These are phyloP conservation scores for Rhodotorula paludigena DNA, from an alignment of 768 basidiomycete genomes.

Conservation along the genomic window DNA sequence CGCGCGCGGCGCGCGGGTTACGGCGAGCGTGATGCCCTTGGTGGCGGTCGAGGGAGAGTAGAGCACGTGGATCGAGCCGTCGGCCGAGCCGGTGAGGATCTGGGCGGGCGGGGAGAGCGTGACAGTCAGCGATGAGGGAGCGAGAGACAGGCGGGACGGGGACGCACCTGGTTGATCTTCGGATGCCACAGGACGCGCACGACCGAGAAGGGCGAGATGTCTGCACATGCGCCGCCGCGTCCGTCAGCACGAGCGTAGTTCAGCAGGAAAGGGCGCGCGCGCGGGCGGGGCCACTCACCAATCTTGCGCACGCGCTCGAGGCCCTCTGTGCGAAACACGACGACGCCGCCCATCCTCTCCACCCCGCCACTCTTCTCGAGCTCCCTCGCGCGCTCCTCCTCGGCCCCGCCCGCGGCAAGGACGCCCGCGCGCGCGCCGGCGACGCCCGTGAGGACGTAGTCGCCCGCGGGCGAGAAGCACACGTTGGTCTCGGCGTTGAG, in stretches of 20 bases:
- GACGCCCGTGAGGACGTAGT: constrained; percentile 73
- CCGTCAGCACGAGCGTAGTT: too few species aligned
- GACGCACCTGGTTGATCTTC: constrained; percentile 87
- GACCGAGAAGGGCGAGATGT: constrained; percentile 52
- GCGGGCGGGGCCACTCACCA: not conserved
- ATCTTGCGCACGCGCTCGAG: constrained; percentile 47
- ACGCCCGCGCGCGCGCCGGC: constrained; percentile 54
- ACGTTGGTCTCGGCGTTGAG: constrained; percentile 90
- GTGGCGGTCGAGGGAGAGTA: constrained; percentile 86
- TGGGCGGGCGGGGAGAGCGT: constrained; percentile 45
- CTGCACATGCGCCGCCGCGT: not conserved
- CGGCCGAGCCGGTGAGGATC: constrained; percentile 83
- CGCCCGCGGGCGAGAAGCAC: constrained; percentile 90
- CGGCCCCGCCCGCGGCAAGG: not conserved
- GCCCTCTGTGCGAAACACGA: constrained; percentile 32
- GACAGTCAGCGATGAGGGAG: too few species aligned
- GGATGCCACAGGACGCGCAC: constrained; percentile 92
- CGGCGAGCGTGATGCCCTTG: constrained; percentile 83
- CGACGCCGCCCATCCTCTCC: constrained; percentile 25
- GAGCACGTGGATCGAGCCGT: constrained; percentile 78
- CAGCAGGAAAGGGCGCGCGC: not conserved
- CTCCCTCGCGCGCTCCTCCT: constrained; percentile 56
- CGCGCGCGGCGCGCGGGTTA: constrained; percentile 72
- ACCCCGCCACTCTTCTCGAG: constrained; percentile 48
- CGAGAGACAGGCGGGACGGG: not conserved